Evolutionary conservation across 768 basidiomycete species (phyloP), one percentile per base, ranked within the genome.

Genomic region (Russula earlei): DNA sequence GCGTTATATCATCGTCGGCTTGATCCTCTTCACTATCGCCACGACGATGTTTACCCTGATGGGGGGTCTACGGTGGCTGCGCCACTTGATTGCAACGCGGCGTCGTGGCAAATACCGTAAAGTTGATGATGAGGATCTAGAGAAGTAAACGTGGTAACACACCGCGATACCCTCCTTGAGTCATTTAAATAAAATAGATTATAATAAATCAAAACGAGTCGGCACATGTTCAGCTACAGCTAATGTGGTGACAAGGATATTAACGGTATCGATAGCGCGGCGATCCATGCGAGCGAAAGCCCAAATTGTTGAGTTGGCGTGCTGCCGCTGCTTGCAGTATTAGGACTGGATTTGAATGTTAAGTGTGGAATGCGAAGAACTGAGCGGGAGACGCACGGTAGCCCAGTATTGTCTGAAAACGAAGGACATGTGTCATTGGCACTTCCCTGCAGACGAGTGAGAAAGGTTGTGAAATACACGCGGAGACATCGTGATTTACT

Each of bases 331-430:
- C 69, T 66, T 10, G 67, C 63, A 20, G 63, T 64, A 19, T 70
- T 64, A 11, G 71, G 70, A 2, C 71, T 72, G 46, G n/a, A 44
- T 38, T 29, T n/a, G 19, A 42, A 14, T 9, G 19, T n/a, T 27
- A 8, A 31, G n/a, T 43, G 67, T 34, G 17, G 50, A 6, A 24
- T 27, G 27, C 17, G 27, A 24, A 31, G 20, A 20, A 55, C 20
- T 1, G 46, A 60, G 49, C 4, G 12, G 7, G 17, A 20, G 45
- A 77, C 83, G 55, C 62, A 86, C 85, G 85, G 75, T 57, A 84
- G 67, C 25, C 81, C 81, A 62, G 80, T 78, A 47, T 75, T 66
- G 62, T 85, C 84, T 38, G 86, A 88, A 66, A 77, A 88, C 0
- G 86, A 87, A 25, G 83, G 77, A 64, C 87, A 89, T 36, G 79